Evolutionary conservation across 1,284 basidiomycete species (phyloP).

Genomic region (Pseudozyma pruni): DNA sequence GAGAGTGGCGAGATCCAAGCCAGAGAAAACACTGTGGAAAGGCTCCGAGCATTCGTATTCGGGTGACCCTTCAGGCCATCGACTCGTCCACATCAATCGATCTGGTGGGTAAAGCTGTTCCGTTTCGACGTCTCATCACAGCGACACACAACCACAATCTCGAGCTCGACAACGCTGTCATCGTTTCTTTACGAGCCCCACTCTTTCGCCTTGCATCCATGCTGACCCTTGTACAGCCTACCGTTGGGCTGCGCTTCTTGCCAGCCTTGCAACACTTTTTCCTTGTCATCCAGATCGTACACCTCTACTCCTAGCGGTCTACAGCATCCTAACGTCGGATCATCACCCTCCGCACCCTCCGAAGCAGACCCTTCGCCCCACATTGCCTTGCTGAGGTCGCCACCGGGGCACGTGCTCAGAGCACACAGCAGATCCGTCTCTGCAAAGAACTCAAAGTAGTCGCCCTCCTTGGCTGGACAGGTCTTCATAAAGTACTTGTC

Average conservation of each 20-base stretch:
- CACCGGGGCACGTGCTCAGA: constrained; percentile 31
- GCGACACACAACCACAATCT: not conserved
- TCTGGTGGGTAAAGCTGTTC: too few species aligned
- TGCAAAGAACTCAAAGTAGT: constrained; percentile 34
- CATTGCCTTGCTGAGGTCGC: constrained; percentile 33
- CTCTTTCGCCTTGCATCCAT: constrained; percentile 5
- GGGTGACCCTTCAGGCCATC: too few species aligned
- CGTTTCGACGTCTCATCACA: too few species aligned
- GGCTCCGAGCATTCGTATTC: too few species aligned
- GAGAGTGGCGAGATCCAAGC: too few species aligned
- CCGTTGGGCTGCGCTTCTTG: constrained; percentile 7
- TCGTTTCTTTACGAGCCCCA: constrained; percentile 1
- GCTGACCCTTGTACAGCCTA: constrained; percentile 16
- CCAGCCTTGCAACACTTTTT: constrained; percentile 7
- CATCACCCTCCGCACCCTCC: constrained; percentile 1
- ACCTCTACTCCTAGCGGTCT: constrained; percentile 37
- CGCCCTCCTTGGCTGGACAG: constrained; percentile 30
- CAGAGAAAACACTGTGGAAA: too few species aligned
- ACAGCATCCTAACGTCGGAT: constrained; percentile 36
- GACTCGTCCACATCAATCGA: too few species aligned
- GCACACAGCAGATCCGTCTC: constrained; percentile 34
- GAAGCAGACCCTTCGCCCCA: constrained; percentile 24
- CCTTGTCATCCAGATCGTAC: constrained; percentile 14
- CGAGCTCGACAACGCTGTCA: too few species aligned
- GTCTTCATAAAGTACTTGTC: constrained; percentile 47